These are phyloP conservation scores for Biscogniauxia sp. DNA, from an alignment of 2,329 filamentous ascomycete species.

Conservation along the genomic window DNA sequence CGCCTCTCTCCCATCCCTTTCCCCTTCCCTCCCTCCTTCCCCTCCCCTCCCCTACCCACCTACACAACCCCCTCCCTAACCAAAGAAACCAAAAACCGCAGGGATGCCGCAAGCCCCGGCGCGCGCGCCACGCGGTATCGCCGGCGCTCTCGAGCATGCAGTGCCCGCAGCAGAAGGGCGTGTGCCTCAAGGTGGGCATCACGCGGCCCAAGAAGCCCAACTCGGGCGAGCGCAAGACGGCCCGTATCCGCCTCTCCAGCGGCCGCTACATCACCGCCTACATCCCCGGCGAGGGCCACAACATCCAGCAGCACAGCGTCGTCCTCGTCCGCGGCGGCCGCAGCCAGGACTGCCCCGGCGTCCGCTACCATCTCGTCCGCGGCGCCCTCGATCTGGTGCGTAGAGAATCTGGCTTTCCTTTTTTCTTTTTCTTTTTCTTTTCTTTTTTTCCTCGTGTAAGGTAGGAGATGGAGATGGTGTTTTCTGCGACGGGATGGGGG, in stretches of 20 bases:
- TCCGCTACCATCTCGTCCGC: conserved; percentile 90
- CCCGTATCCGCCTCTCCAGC: conserved; percentile 82
- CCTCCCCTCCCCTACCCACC: background rate
- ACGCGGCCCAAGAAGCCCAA: conserved; percentile 98
- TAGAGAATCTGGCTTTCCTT: conserved; percentile 22
- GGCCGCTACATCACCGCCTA: conserved; percentile 88
- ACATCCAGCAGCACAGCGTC: conserved; percentile 97
- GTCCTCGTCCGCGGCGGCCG: conserved; percentile 92
- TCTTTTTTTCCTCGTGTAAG: background rate
- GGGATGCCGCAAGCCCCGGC: conserved; percentile 76
- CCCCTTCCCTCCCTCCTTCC: no score
- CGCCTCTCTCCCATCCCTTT: conserved; percentile 15
- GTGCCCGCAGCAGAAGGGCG: conserved; percentile 86
- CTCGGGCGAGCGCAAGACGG: conserved; percentile 94
- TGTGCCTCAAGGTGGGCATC: conserved; percentile 90
- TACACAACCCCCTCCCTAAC: no score
- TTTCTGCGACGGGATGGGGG: no score
- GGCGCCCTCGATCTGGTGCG: conserved; percentile 90
- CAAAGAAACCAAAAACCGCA: conserved; percentile 31
- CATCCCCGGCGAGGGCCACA: conserved; percentile 96
- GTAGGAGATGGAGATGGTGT: background rate
- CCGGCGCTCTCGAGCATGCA: conserved; percentile 71
- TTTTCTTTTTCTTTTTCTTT: background rate
- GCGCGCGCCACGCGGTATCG: conserved; percentile 80
- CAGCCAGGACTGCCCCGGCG: conserved; percentile 96